Percentiles rank a stretch among this genome's conserved stretches.
Conservation (phyloP, 2,329 filamentous ascomycete genomes). For the Colletotrichum siamense region DNA sequence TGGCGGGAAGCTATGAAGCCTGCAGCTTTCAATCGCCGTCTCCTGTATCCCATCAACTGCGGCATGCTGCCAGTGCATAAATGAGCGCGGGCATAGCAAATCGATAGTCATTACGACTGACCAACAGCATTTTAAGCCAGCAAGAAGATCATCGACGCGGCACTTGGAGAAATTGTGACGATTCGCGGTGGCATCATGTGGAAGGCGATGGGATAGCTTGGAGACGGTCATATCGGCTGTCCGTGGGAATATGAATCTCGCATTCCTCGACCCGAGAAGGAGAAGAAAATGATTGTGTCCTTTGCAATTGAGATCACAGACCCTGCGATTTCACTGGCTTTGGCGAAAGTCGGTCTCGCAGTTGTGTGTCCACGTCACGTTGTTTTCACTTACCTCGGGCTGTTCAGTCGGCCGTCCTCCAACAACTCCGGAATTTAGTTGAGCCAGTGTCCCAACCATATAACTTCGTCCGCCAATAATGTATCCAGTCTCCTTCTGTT, state of each 20-base stretch:
- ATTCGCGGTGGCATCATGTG: neutral
- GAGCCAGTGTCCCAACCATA: neutral
- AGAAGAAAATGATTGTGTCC: accelerated
- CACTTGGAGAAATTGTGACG: neutral
- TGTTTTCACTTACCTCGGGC: neutral
- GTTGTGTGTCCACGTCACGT: neutral
- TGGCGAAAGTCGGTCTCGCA: neutral
- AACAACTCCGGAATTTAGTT: neutral
- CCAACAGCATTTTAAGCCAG: neutral
- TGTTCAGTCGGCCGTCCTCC: neutral
- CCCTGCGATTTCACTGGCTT: neutral
- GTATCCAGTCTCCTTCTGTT: neutral
- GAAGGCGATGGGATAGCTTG: neutral
- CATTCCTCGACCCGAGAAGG: neutral
- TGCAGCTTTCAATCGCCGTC: neutral
- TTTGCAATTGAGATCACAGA: neutral
- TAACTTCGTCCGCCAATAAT: neutral
- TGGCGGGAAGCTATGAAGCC: neutral
- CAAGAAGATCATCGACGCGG: neutral
- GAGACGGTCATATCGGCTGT: neutral
- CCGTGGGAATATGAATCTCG: neutral
- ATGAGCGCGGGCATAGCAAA: neutral
- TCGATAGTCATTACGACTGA: neutral
- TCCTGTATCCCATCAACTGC: neutral
- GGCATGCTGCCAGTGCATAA: neutral